These are phyloP conservation scores for Hemisphaericaspora lyxosophila DNA, from an alignment of 1,139 yeast genomes.

Conservation along the genomic window DNA sequence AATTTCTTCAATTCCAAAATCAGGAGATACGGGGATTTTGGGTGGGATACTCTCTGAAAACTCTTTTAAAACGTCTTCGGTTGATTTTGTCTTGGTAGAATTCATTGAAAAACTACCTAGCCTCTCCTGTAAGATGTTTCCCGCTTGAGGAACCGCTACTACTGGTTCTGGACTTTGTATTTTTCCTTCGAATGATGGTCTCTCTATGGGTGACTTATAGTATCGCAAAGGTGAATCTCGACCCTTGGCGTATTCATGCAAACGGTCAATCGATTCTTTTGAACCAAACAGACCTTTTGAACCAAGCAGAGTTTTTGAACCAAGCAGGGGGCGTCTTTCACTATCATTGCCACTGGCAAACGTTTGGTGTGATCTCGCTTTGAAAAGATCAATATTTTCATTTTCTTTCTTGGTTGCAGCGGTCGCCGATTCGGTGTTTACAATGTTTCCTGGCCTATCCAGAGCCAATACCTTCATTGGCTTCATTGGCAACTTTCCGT, in stretches of 20 bases:
- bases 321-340: not conserved
- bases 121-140: slow-evolving; percentile 23
- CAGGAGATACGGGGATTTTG: slow-evolving; percentile 21
- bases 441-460: slow-evolving; percentile 4
- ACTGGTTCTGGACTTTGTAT: slow-evolving; percentile 26
- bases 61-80: slow-evolving; percentile 12
- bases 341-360: not conserved
- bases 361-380: not conserved
- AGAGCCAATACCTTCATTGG: slow-evolving; percentile 39
- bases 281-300: not conserved
- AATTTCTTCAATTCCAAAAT: slow-evolving; percentile 43
- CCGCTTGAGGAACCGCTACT: slow-evolving; percentile 30
- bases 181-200: slow-evolving; percentile 1
- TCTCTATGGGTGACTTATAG: slow-evolving; percentile 17
- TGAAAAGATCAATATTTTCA: not conserved
- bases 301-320: slow-evolving; percentile 15
- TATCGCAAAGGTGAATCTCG: slow-evolving; percentile 21
- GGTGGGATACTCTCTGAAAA: slow-evolving; percentile 14
- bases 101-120: slow-evolving; percentile 14
- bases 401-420: not conserved
- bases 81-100: slow-evolving; percentile 5
- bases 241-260: slow-evolving; percentile 22
- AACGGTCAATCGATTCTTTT: slow-evolving; percentile 18
- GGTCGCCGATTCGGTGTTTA: not conserved
- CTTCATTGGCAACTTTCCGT: slow-evolving; percentile 44